Conservation (phyloP, 1,284 basidiomycete species). For the Apiotrichum siamense region DNA sequence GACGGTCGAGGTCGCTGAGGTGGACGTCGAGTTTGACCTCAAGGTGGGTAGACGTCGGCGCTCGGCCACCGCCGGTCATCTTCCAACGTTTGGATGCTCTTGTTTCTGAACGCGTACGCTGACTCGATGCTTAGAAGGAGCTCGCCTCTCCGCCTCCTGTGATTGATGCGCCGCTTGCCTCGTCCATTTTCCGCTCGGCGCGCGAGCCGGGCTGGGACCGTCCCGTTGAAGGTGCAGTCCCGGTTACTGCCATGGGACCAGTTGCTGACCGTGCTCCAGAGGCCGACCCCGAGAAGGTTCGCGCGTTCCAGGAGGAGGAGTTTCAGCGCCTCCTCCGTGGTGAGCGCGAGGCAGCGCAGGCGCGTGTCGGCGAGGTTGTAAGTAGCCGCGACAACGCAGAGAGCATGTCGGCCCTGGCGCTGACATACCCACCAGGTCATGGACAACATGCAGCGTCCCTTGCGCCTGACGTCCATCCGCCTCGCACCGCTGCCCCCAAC, state of each 20-base stretch:
- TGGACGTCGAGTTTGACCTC: constrained; percentile 38
- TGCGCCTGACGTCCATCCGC: constrained; percentile 67
- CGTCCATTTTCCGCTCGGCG: constrained; percentile 13
- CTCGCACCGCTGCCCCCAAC: constrained; percentile 63
- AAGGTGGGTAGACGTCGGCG: neutral
- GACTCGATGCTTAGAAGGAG: constrained; percentile 11
- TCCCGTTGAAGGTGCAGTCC: constrained; percentile 7
- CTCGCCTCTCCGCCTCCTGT: constrained; percentile 8
- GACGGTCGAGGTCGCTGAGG: constrained; percentile 33
- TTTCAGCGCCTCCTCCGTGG: constrained; percentile 61
- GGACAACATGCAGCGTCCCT: constrained; percentile 56
- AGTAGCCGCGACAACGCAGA: constrained; percentile 40
- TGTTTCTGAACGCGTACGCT: too few species aligned
- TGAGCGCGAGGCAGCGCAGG: constrained; percentile 67
- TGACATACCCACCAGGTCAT: constrained; percentile 53
- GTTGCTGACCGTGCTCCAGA: neutral
- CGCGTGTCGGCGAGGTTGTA: constrained; percentile 65
- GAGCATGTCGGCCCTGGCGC: neutral
- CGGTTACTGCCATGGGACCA: neutral
- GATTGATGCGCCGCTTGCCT: constrained; percentile 11
- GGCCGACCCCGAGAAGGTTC: constrained; percentile 51
- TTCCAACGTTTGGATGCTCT: too few species aligned
- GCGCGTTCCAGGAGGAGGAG: constrained; percentile 64
- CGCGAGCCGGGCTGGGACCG: constrained; percentile 13
- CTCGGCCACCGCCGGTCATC: too few species aligned